A percentile compares a stretch with the other conserved stretches of the same genome.
Conservation (phyloP, 2,329 filamentous ascomycete genomes). For the Arthrobotrys pseudoclavata region DNA sequence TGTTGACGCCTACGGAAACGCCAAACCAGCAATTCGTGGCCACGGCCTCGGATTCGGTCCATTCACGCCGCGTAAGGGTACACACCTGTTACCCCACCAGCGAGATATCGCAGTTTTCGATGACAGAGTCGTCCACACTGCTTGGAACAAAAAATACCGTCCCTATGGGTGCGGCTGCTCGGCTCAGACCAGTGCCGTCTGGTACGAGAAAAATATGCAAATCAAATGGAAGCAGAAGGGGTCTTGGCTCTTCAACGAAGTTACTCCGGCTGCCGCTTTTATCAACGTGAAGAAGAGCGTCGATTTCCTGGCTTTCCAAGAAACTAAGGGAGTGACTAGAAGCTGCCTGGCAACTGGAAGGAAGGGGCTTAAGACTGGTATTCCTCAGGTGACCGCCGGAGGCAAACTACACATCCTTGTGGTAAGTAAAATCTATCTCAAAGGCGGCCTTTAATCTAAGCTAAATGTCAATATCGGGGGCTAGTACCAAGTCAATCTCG, state of each 20-base stretch:
- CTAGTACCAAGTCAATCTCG: slow-evolving; percentile 14
- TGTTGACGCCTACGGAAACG: slow-evolving; percentile 15
- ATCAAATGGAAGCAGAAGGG: neutral
- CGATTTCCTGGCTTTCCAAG: neutral
- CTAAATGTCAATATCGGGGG: no score
- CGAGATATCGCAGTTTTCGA: slow-evolving; percentile 6
- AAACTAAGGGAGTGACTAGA: neutral
- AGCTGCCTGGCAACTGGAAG: neutral
- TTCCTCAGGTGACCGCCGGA: slow-evolving; percentile 15
- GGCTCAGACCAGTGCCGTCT: neutral
- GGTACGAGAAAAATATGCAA: slow-evolving; percentile 7
- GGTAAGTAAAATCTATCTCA: no score
- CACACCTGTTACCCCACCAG: neutral
- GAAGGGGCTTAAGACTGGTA: neutral
- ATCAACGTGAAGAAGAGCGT: neutral
- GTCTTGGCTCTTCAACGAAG: no score
- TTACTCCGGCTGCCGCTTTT: neutral
- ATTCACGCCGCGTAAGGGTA: neutral
- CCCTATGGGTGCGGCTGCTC: neutral
- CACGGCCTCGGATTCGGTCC: slow-evolving; percentile 3
- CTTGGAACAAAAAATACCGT: neutral
- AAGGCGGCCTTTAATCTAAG: neutral
- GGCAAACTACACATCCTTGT: no score
- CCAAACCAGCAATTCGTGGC: neutral
- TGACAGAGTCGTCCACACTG: slow-evolving; percentile 1